Conservation (phyloP, 345 rosid genomes). For the Aquilaria yunnanensis region DNA sequence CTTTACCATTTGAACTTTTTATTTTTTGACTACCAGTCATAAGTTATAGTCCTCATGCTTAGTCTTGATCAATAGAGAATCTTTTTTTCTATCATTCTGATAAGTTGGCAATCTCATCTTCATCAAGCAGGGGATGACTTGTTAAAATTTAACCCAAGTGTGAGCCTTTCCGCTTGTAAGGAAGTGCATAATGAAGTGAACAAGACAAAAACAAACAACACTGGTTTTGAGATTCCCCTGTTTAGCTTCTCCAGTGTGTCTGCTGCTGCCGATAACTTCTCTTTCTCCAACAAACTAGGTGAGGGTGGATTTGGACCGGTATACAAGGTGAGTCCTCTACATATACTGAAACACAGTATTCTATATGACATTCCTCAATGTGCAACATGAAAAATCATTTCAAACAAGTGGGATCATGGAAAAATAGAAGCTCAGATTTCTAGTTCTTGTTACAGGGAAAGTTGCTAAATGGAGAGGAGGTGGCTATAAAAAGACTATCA, state of each 20-base stretch:
- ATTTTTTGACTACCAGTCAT: too few species aligned
- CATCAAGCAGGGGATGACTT: constrained; percentile 4
- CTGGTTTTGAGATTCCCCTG: constrained; percentile 8
- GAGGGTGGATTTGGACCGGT: constrained; percentile 17
- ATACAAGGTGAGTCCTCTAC: constrained; percentile 1
- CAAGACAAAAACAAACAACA: background rate
- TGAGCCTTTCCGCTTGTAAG: background rate
- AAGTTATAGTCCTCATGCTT: too few species aligned
- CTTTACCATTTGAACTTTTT: too few species aligned
- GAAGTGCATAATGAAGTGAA: background rate
- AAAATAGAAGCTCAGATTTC: too few species aligned
- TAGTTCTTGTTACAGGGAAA: too few species aligned
- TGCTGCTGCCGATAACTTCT: constrained; percentile 8
- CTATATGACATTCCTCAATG: background rate
- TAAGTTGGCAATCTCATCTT: too few species aligned
- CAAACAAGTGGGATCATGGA: too few species aligned
- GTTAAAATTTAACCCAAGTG: constrained; percentile 4
- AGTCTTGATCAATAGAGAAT: too few species aligned
- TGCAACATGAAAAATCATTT: background rate
- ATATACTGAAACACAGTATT: background rate
- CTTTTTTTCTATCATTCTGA: too few species aligned
- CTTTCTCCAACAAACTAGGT: constrained; percentile 7
- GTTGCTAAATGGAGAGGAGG: too few species aligned
- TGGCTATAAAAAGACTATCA: too few species aligned
- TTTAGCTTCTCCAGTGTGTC: constrained; percentile 10